A percentile compares a stretch with the other conserved stretches of the same genome.
Evolutionary conservation across 805 yeast species (phyloP).

Genomic region (Candida boleticola): DNA sequence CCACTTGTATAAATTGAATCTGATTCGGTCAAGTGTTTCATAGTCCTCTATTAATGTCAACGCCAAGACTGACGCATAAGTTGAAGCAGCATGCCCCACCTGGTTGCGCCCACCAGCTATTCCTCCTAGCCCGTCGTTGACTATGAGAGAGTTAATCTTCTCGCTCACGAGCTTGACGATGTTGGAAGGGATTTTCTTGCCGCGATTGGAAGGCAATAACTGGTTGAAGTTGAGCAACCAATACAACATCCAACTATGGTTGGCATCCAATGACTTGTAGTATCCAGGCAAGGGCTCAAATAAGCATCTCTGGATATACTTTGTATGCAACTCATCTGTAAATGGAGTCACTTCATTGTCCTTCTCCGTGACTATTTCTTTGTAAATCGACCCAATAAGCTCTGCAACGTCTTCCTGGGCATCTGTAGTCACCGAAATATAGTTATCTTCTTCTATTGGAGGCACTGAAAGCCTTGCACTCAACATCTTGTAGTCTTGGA

Average conservation of each 20-base stretch:
- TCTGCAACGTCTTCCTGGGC: conserved; percentile 35
- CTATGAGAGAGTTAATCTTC: conserved; percentile 25
- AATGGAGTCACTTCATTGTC: not conserved
- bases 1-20: conserved; percentile 58
- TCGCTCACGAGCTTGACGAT: conserved; percentile 12
- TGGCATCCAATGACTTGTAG: conserved; percentile 69
- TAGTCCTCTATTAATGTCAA: conserved; percentile 51
- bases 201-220: conserved; percentile 13
- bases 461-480: conserved; percentile 12
- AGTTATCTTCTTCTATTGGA: conserved; percentile 19
- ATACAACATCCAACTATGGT: conserved; percentile 87
- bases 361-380: conserved; percentile 14
- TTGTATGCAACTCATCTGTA: conserved; percentile 29
- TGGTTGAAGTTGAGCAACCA: conserved; percentile 64
- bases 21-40: conserved; percentile 23
- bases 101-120: conserved; percentile 87
- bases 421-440: conserved; percentile 34
- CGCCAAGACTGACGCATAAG: conserved; percentile 74
- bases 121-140: conserved; percentile 46
- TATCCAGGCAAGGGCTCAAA: conserved; percentile 46
- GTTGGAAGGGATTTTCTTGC: not conserved
- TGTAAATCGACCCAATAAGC: conserved; percentile 27
- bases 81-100: conserved; percentile 77
- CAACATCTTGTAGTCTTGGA: conserved; percentile 2
- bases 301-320: conserved; percentile 43